phyloP scores from a whole-genome alignment of 495 filamentous ascomycete species.

The Chaetomidium leptoderma region DNA sequence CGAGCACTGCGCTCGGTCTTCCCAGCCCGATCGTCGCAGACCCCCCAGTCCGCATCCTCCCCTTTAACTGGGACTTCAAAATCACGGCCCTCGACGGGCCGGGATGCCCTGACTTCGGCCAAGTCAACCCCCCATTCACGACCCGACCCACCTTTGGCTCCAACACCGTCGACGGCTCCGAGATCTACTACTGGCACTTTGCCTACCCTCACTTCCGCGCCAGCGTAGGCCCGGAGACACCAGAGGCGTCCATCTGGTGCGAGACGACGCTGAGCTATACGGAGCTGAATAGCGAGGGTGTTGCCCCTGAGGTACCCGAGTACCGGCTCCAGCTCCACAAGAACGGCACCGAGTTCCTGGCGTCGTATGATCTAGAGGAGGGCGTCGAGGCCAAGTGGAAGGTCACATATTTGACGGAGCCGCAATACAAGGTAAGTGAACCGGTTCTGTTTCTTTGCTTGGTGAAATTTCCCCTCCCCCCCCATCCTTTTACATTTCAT shows the following conservation, averaged over 20 bases:
- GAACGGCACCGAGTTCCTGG: neutral
- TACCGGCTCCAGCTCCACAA: constrained; percentile 4
- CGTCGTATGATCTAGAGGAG: neutral
- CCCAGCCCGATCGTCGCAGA: neutral
- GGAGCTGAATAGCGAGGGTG: neutral
- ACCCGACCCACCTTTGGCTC: constrained; percentile 1
- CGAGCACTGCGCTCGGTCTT: neutral
- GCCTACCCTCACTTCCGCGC: constrained; percentile 1
- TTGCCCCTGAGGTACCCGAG: neutral
- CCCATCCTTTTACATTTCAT: too few relatives aligned
- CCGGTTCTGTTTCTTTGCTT: neutral
- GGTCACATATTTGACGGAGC: neutral
- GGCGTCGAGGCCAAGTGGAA: neutral
- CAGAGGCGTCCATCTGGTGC: constrained; percentile 3
- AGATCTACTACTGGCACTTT: constrained; percentile 10
- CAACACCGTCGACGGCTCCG: constrained; percentile 4
- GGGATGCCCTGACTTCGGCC: constrained; percentile 1
- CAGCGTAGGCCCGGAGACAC: neutral
- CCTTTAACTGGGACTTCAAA: neutral
- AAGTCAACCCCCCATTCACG: neutral
- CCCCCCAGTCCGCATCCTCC: constrained; percentile 1
- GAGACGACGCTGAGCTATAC: constrained; percentile 2
- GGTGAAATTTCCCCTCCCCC: too few relatives aligned
- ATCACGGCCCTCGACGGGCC: neutral
- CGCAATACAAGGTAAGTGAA: neutral